Percentiles rank a stretch among this genome's conserved stretches.
phyloP scores from a whole-genome alignment of 495 filamentous ascomycete genomes.

The Letharia columbiana region DNA sequence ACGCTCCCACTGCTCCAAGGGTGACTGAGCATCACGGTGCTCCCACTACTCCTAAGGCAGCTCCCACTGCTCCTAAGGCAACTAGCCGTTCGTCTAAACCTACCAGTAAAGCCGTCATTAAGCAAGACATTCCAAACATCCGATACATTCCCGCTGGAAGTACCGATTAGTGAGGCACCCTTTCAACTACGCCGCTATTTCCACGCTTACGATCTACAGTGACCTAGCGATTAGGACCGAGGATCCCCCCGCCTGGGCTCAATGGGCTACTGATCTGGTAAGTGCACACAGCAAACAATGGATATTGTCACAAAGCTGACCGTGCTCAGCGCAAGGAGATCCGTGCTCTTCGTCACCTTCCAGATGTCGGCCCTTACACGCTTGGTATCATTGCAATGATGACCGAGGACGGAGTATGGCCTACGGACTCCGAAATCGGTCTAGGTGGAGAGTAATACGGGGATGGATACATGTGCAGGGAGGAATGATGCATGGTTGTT shows the following conservation, averaged over 20 bases:
- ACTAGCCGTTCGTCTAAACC: neutral
- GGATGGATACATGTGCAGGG: neutral
- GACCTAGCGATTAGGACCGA: neutral
- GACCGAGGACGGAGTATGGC: neutral
- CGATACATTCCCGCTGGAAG: neutral
- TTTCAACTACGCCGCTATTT: neutral
- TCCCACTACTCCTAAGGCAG: no score
- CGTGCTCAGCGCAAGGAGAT: neutral
- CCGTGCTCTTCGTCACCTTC: neutral
- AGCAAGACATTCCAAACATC: neutral
- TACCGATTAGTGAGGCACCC: neutral
- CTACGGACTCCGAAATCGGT: neutral
- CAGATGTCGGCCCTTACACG: neutral
- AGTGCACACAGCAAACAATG: neutral
- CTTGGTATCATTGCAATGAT: neutral
- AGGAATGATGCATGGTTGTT: neutral
- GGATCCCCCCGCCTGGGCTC: neutral
- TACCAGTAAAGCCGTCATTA: neutral
- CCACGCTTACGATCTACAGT: neutral
- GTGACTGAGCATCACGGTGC: no score
- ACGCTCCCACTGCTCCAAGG: neutral
- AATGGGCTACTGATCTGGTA: neutral
- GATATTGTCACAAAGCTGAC: neutral
- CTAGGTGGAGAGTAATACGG: neutral
- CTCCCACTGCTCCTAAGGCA: neutral